phyloP scores from a whole-genome alignment of 306 rosid genomes.

The Quercus aquifolioides region DNA sequence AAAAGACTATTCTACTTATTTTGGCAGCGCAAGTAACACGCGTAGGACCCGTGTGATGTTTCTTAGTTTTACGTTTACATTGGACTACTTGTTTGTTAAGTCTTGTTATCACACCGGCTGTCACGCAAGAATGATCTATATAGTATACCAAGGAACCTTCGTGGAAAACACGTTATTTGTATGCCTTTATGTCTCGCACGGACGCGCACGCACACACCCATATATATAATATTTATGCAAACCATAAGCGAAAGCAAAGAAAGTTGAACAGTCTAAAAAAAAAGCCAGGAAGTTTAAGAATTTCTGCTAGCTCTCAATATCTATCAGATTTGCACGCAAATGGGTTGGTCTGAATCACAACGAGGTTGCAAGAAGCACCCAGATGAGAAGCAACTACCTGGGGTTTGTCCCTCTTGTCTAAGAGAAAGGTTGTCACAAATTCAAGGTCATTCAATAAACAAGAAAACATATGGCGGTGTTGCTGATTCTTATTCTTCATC shows the following conservation, averaged over 20 bases:
- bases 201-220: too few species aligned
- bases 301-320: background rate
- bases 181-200: background rate
- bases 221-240: background rate
- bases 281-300: background rate
- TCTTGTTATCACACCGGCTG: background rate
- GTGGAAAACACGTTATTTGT: conserved; percentile 8
- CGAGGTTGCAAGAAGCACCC: conserved; percentile 49
- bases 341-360: conserved; percentile 41
- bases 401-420: conserved; percentile 59
- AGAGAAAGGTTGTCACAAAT: conserved; percentile 54
- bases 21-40: too few species aligned
- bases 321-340: background rate
- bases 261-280: background rate
- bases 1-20: too few species aligned
- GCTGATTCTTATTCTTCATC: background rate
- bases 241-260: background rate
- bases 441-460: background rate
- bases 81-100: background rate
- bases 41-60: background rate
- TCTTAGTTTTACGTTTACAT: background rate
- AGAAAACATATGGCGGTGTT: background rate
- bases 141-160: background rate
- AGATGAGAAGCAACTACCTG: conserved; percentile 33
- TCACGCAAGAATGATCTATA: background rate